phyloP scores from a whole-genome alignment of 257 asterid species.

The Misopates orontium region DNA sequence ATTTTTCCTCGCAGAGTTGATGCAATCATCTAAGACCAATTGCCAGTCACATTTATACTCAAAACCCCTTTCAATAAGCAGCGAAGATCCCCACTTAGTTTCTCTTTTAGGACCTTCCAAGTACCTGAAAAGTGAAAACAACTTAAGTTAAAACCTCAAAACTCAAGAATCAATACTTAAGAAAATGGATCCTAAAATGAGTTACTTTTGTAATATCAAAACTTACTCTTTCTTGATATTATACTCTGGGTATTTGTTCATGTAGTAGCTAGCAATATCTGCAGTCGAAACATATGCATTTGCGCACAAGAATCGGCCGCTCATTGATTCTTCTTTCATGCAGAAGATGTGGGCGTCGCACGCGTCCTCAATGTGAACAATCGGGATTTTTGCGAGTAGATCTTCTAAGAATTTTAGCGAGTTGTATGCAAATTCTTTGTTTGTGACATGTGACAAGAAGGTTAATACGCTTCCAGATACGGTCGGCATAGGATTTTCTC shows the following conservation, averaged over 20 bases:
- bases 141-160: neutral
- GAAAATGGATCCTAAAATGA: neutral
- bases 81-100: conserved; percentile 24
- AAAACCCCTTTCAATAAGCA: conserved; percentile 28
- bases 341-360: conserved; percentile 42
- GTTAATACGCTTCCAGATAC: conserved; percentile 17
- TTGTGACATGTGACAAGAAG: conserved; percentile 22
- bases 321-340: conserved; percentile 24
- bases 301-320: conserved; percentile 45
- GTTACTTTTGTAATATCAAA: neutral
- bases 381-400: conserved; percentile 40
- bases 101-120: conserved; percentile 18
- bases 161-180: no score
- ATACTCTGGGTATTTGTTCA: conserved; percentile 16
- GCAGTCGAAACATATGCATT: conserved; percentile 14
- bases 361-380: conserved; percentile 44
- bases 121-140: conserved; percentile 8
- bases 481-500: conserved; percentile 26
- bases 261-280: conserved; percentile 16
- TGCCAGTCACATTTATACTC: conserved; percentile 26
- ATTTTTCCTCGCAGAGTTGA: conserved; percentile 19
- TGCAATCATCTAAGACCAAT: conserved; percentile 28
- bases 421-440: conserved; percentile 18
- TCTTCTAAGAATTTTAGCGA: conserved; percentile 42
- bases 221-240: conserved; percentile 11